phyloP scores from a whole-genome alignment of 805 yeast species.

The Candida hungchunana region DNA sequence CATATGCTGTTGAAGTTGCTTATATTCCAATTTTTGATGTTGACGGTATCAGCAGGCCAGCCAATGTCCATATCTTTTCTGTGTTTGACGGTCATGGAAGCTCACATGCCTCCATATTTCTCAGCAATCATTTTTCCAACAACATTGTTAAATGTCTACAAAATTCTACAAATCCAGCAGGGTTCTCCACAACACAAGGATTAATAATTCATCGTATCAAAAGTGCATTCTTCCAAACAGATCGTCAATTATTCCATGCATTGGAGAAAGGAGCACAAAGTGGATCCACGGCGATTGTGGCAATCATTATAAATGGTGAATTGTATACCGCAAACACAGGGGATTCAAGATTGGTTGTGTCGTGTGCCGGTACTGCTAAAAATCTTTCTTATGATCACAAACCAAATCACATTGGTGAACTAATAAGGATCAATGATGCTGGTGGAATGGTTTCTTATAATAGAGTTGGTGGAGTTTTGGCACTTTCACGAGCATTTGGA shows the following conservation, averaged over 20 bases:
- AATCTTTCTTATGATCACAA: conserved; percentile 77
- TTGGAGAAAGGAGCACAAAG: conserved; percentile 25
- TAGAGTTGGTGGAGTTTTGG: conserved; percentile 92
- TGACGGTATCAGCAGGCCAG: conserved; percentile 18
- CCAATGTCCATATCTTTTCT: conserved; percentile 47
- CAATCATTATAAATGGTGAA: conserved; percentile 39
- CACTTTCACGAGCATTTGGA: conserved; percentile 87
- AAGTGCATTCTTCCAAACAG: conserved; percentile 43
- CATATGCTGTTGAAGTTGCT: conserved; percentile 51
- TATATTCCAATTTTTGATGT: conserved; percentile 29
- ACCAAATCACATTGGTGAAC: conserved; percentile 93
- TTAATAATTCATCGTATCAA: conserved; percentile 34
- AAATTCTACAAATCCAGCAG: no score
- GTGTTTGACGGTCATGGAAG: conserved; percentile 88
- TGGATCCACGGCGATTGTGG: conserved; percentile 52
- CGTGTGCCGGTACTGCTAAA: conserved; percentile 49
- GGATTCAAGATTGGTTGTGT: conserved; percentile 64
- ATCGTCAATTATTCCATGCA: conserved; percentile 38
- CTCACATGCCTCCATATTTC: conserved; percentile 49
- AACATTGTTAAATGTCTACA: conserved; percentile 9
- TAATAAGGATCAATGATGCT: conserved; percentile 83
- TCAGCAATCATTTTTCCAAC: conserved; percentile 35
- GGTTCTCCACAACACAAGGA: no score
- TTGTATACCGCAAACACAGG: conserved; percentile 69
- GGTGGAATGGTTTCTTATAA: conserved; percentile 94